Base-by-base conservation (phyloP, 176 grass and related monocot species). In the Cymbopogon citratus region DNA sequence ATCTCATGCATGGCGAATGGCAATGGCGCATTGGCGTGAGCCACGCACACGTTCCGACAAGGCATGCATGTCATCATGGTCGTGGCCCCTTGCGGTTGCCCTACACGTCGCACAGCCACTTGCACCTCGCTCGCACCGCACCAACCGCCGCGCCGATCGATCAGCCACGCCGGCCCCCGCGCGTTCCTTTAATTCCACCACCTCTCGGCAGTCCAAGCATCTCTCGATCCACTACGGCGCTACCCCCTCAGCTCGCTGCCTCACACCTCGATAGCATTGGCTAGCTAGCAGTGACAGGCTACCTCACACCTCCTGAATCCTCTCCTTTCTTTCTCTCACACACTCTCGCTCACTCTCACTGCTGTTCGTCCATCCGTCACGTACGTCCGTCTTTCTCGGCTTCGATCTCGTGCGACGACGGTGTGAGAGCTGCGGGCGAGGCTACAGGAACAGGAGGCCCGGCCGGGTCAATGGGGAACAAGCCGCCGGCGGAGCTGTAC, bases 401-500 rank as follows among this genome's bases (percentile, higher is more conserved):
- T 33, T 31, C 74, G 18, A 5, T 12, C 21, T n/a, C n/a, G n/a
- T n/a, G n/a, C n/a, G n/a, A n/a, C n/a, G n/a, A n/a, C n/a, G n/a
- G n/a, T n/a, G n/a, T 34, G 45, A 3, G 43, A 43, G 35, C 34
- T 1, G 15, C 15, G 29, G 0, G 3, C 1, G 15, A 34, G 51
- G 7, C 1, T 12, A 14, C 23, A 9, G 4, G 12, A 1, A 10
- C n/a, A 0, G 48, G 0, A 0, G 23, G 1, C 48, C 10, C n/a
- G n/a, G n/a, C n/a, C n/a, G 31, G 33, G 27, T 2, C 26, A 6
- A 98, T 98, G 90, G 84, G 86, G 27, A 92, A 89, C 69, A 34
- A 15, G 10, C 84, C 92, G 1, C 84, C 92, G 1, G 59, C 70
- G 77, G 92, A 98, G 57, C 66, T 91, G 14, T 92, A 94, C 84